phyloP scores from a whole-genome alignment of 2,329 filamentous ascomycete species.

The Hypoxylon sp. region DNA sequence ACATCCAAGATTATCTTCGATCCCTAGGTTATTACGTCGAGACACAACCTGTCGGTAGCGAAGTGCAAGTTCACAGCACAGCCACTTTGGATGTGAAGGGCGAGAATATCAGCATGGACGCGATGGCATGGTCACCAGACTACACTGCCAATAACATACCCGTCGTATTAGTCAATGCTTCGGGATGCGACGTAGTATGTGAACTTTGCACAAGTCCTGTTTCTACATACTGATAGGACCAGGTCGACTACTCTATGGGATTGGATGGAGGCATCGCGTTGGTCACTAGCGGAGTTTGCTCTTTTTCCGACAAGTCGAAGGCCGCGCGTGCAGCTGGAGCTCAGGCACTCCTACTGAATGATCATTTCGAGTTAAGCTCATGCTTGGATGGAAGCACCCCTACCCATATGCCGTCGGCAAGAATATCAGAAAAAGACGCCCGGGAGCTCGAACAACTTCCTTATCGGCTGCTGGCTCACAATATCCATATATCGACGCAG shows the following conservation, averaged over 20 bases:
- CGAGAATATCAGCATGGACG: constrained; percentile 2
- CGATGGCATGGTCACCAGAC: constrained; percentile 23
- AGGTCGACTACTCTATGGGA: constrained; percentile 22
- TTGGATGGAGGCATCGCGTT: constrained; percentile 9
- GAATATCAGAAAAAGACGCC: constrained; percentile 15
- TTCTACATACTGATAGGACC: background rate
- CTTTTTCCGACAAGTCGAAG: constrained; percentile 26
- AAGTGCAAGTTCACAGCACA: constrained; percentile 2
- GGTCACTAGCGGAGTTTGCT: constrained; percentile 15
- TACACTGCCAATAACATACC: background rate
- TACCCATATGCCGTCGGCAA: constrained; percentile 27
- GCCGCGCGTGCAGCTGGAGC: constrained; percentile 19
- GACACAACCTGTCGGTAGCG: constrained; percentile 12
- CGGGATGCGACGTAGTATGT: constrained; percentile 18
- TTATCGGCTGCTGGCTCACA: background rate
- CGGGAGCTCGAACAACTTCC: background rate
- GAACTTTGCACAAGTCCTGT: background rate
- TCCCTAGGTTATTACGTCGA: constrained; percentile 28
- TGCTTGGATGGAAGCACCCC: constrained; percentile 9
- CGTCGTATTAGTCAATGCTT: background rate
- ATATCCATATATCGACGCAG: constrained; percentile 2
- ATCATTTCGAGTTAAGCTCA: constrained; percentile 16
- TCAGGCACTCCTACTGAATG: constrained; percentile 13
- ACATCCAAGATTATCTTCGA: constrained; percentile 21
- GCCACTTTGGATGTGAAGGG: constrained; percentile 9